Conservation (phyloP, 169 alveolate species). For the Neospora caninum region DNA sequence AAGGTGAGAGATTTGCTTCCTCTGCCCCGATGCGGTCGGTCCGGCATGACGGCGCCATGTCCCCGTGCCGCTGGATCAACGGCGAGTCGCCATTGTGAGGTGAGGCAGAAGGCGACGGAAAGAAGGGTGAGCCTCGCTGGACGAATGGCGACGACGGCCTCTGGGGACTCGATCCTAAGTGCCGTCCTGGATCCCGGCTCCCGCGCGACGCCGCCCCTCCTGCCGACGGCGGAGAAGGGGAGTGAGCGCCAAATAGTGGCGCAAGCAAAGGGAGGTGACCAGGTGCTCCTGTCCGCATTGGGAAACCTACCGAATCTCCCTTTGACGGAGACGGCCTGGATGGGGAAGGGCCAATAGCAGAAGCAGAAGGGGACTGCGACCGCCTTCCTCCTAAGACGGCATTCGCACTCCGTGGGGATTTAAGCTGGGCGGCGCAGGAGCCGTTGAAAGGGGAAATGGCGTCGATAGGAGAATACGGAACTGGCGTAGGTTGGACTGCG, state of each 20-base stretch:
- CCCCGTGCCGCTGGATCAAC: not conserved
- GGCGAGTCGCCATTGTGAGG: not conserved
- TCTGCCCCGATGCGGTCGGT: not conserved
- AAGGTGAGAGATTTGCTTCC: not conserved
- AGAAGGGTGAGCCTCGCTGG: slow-evolving; percentile 11
- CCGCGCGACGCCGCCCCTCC: not conserved
- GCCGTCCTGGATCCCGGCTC: not conserved
- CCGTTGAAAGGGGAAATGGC: slow-evolving; percentile 63
- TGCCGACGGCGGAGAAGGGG: not conserved
- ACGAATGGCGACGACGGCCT: too few relatives aligned
- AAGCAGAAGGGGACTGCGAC: not conserved
- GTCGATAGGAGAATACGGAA: slow-evolving; percentile 61
- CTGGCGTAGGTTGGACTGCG: not conserved
- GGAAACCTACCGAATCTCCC: not conserved
- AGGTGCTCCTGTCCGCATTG: not conserved
- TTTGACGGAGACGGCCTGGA: not conserved
- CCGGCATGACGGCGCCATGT: not conserved
- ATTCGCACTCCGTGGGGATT: not conserved
- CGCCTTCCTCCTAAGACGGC: not conserved
- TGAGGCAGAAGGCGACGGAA: not conserved
- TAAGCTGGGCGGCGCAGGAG: not conserved
- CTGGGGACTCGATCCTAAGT: too few relatives aligned
- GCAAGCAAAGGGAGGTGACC: not conserved
- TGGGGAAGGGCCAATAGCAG: not conserved
- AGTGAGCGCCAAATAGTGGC: not conserved